phyloP scores from a whole-genome alignment of 2,329 filamentous ascomycete genomes.

The Chaetomiaceae sp. region DNA sequence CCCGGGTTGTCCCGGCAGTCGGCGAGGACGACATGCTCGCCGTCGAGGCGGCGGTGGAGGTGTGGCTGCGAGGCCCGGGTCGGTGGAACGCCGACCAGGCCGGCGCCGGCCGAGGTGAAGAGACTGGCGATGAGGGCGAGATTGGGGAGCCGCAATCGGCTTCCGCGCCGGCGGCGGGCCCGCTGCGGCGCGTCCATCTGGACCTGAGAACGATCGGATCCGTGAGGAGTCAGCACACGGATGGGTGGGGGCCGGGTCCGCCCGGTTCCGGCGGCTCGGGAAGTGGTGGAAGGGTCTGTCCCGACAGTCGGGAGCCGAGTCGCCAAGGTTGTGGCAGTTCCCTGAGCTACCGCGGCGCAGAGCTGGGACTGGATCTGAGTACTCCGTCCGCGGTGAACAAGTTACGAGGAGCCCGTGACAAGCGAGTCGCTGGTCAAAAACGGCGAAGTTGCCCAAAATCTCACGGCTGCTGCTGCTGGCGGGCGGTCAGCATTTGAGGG shows the following conservation, averaged over 20 bases:
- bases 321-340: too few species aligned
- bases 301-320: too few species aligned
- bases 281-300: too few species aligned
- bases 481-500: neutral
- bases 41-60: conserved; percentile 3
- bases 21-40: conserved; percentile 32
- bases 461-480: neutral
- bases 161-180: neutral
- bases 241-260: too few species aligned
- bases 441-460: conserved; percentile 1
- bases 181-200: neutral
- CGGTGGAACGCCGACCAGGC: neutral
- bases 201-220: neutral
- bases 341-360: too few species aligned
- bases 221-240: neutral
- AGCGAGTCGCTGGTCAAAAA: neutral
- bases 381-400: too few species aligned
- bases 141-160: neutral
- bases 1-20: conserved; percentile 27
- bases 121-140: conserved; percentile 8
- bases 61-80: too few species aligned
- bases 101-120: neutral
- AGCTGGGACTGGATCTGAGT: too few species aligned
- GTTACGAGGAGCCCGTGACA: conserved; percentile 1
- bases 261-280: too few species aligned